Evolutionary conservation across 441 rosid species (phyloP).

Genomic region (Populus hybrid): DNA sequence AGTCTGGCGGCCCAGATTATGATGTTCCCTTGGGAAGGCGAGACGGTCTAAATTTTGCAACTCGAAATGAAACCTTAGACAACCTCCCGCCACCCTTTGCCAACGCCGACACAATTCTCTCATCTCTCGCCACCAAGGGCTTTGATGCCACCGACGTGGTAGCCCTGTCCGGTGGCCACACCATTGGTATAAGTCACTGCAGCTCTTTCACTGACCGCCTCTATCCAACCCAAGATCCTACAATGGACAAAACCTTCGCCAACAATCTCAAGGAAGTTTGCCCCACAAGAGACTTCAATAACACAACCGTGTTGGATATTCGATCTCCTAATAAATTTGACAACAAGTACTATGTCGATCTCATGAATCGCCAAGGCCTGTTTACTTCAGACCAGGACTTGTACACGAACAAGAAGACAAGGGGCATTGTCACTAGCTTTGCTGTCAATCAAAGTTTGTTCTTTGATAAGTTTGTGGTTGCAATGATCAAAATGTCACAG

Average conservation of each 20-base stretch:
- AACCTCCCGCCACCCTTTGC: slow-evolving; percentile 55
- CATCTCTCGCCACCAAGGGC: slow-evolving; percentile 37
- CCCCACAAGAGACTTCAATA: slow-evolving; percentile 38
- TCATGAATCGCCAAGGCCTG: slow-evolving; percentile 79
- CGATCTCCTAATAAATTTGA: slow-evolving; percentile 68
- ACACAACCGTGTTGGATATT: slow-evolving; percentile 52
- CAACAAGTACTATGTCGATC: slow-evolving; percentile 74
- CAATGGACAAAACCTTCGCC: slow-evolving; percentile 62
- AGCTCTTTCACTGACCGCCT: slow-evolving; percentile 48
- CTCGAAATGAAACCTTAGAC: slow-evolving; percentile 34
- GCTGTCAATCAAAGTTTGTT: slow-evolving; percentile 54
- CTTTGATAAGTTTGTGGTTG: slow-evolving; percentile 50
- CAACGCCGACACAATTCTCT: slow-evolving; percentile 39
- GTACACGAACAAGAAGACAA: slow-evolving; percentile 54
- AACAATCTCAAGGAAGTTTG: slow-evolving; percentile 49
- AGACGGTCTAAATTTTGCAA: slow-evolving; percentile 56
- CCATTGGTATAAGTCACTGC: slow-evolving; percentile 67
- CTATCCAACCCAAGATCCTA: slow-evolving; percentile 72
- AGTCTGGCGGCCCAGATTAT: slow-evolving; percentile 91
- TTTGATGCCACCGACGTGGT: slow-evolving; percentile 58
- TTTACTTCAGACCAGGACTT: slow-evolving; percentile 89
- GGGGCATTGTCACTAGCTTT: slow-evolving; percentile 56
- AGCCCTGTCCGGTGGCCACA: slow-evolving; percentile 73
- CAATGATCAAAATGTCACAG: slow-evolving; percentile 81
- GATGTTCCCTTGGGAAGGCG: slow-evolving; percentile 72